Evolutionary conservation across 2,329 filamentous ascomycete species (phyloP).

Genomic region (Paecilomyces niveus): DNA sequence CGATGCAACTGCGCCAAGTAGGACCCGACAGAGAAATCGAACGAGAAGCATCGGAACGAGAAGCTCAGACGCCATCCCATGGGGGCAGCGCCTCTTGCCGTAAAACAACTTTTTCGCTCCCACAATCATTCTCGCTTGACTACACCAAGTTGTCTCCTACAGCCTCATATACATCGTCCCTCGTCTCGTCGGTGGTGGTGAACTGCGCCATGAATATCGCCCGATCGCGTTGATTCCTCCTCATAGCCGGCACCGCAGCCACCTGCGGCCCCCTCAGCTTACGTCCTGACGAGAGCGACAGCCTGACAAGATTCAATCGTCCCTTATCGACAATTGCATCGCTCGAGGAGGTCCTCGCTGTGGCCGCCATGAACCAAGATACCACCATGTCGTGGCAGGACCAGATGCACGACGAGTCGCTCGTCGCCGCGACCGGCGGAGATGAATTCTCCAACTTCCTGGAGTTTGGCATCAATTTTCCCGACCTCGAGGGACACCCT

Average conservation of each 20-base stretch:
- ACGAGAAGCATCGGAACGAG: neutral
- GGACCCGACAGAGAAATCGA: neutral
- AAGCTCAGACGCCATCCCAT: too few species aligned
- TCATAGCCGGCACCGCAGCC: conserved; percentile 6
- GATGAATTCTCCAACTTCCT: conserved; percentile 45
- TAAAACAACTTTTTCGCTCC: neutral
- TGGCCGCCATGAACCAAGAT: conserved; percentile 31
- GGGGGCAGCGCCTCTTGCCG: too few species aligned
- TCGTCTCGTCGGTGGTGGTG: neutral
- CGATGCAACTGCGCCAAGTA: neutral
- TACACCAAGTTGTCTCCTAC: neutral
- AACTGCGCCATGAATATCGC: neutral
- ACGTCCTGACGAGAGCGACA: neutral
- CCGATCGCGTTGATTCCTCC: neutral
- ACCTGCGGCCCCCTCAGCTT: conserved; percentile 9
- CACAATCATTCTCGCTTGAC: neutral
- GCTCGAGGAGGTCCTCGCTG: neutral
- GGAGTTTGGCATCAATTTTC: conserved; percentile 41
- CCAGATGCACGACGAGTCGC: conserved; percentile 30
- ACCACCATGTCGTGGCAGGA: conserved; percentile 33
- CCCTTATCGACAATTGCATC: neutral
- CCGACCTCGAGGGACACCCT: conserved; percentile 34
- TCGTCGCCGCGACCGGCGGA: conserved; percentile 32
- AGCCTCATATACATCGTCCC: neutral
- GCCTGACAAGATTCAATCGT: neutral